Base-by-base conservation (phyloP, 2,329 filamentous ascomycete genomes). In the Talaromyces sp. region DNA sequence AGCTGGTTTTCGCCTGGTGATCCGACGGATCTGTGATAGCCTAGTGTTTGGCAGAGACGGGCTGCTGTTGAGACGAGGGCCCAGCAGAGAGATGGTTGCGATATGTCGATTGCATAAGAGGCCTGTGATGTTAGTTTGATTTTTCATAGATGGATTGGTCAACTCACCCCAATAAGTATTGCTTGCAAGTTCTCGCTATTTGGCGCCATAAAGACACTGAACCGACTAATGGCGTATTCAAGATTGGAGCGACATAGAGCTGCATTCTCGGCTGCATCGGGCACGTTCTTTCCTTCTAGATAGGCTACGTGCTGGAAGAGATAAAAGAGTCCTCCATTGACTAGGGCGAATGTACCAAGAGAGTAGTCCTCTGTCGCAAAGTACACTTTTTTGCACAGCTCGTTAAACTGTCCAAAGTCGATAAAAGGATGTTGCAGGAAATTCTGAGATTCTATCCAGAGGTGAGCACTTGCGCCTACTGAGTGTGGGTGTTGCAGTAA, bases 11-110 rank as follows among this genome's bases (percentile, higher is more conserved):
- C 75, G 71, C 33, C 75, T 70, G 4, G 70, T 68, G 11, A 67
- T 48, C 50, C 73, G 70, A 68, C 65, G 19, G 68, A 66, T 35
- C 84, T 82, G 71, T 89, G 87, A 66, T 86, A 88, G 3, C 87
- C 87, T 3, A 88, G 82, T 0, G 84, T 84, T 69, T 88, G 85
- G 67, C 86, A 88, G 61, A 90, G 78, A 60, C 85, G 82, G 13
- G 84, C 83, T 0, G 87, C 87, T 19, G 82, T 82, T 7, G 83
- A 84, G 27, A 83, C 84, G 19, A 90, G 77, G n/a, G 86, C 84
- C 83, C 87, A 88, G n/a, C 85, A 85, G 3, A 90, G 80, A 0
- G 85, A 86, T 0, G 87, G 85, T 45, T 86, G 85, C 3, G 86
- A 87, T 14, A 84, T 80, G 67, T 89, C 87, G 57, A 89, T 82